Evolutionary conservation across 2,329 filamentous ascomycete species (phyloP), one percentile per base, ranked within the genome.

Genomic region (Bertia moriformis): DNA sequence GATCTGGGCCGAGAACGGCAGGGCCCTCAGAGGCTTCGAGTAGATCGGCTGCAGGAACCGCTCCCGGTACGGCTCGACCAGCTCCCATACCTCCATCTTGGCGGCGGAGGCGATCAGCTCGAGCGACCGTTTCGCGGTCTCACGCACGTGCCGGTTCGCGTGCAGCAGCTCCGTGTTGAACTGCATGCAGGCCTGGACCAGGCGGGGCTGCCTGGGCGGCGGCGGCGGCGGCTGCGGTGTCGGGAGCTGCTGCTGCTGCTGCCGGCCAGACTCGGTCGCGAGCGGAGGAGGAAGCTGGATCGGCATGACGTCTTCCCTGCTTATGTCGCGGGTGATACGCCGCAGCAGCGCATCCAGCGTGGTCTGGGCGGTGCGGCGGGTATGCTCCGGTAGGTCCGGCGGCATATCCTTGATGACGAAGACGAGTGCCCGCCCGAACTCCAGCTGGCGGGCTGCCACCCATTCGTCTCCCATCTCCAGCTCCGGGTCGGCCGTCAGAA

Each of bases 321-420:
- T 78, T 43, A 80, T 72, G 41, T 77, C 77, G 58, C 84, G 83
- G 33, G 83, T 88, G 53, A 88, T 88, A 41, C 80, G 77, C 42
- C 72, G 69, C 22, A 95, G 67, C 19, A 96, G 73, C 32, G 84
- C 70, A 49, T 89, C 79, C 17, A 98, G 66, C 0, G 89, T 93
- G 15, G 78, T 71, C 57, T 93, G 84, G 0, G 91, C 88, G 43
- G 85, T 78, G 22, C 79, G 69, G 27, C 91, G 72, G 2, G 91
- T 95, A 52, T 82, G 88, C 41, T 93, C 87, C 1, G 93, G 89
- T 1, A 98, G 69, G 54, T 98, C 91, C 40, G 84, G 75, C 0
- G 93, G 91, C 72, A 95, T 95, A 54, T 98, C 91, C 61, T 98
- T 98, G 63, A 96, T 86, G 46, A 98, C 88, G 58, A 93, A 95